Percentiles rank a stretch among this genome's conserved stretches.
Evolutionary conservation across 2,329 filamentous ascomycete species (phyloP).

Genomic region (Curvularia sp.): DNA sequence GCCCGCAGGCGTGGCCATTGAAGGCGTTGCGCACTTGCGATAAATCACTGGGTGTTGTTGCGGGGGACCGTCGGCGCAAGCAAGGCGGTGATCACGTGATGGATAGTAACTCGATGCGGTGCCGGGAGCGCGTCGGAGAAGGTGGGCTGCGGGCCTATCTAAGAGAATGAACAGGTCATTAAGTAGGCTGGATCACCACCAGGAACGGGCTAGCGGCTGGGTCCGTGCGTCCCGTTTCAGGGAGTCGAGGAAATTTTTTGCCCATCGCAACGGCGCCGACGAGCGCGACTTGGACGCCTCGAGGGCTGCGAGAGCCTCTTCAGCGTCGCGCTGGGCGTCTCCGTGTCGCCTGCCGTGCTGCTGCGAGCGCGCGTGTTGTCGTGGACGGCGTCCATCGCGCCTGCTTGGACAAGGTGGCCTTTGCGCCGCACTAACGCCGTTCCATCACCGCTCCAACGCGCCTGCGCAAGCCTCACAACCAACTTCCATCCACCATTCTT

Average conservation of each 20-base stretch:
- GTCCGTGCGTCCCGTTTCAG: conserved; percentile 38
- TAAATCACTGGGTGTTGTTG: neutral
- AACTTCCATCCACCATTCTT: conserved; percentile 11
- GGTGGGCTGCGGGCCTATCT: conserved; percentile 43
- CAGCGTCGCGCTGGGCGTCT: neutral
- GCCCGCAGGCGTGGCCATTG: conserved; percentile 34
- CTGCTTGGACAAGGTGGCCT: conserved; percentile 31
- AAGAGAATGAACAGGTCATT: conserved; percentile 29
- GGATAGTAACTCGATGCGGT: conserved; percentile 33
- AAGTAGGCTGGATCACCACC: conserved; percentile 26
- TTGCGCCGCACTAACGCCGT: conserved; percentile 27
- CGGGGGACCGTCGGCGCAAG: conserved; percentile 7
- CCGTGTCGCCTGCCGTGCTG: neutral
- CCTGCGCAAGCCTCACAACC: conserved; percentile 15
- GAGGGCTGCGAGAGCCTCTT: neutral
- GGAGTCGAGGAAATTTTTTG: conserved; percentile 38
- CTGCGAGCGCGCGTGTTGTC: neutral
- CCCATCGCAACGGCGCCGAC: conserved; percentile 33
- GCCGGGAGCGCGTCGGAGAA: conserved; percentile 38
- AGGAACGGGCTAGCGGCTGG: conserved; percentile 27
- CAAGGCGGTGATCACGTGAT: conserved; percentile 31
- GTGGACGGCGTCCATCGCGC: conserved; percentile 16
- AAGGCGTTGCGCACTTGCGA: conserved; percentile 15
- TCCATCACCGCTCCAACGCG: conserved; percentile 31
- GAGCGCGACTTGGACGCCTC: conserved; percentile 6